Percentiles rank a stretch among this genome's conserved stretches.
phyloP scores from a whole-genome alignment of 2,329 filamentous ascomycete species.

The Aspergillus flavus region DNA sequence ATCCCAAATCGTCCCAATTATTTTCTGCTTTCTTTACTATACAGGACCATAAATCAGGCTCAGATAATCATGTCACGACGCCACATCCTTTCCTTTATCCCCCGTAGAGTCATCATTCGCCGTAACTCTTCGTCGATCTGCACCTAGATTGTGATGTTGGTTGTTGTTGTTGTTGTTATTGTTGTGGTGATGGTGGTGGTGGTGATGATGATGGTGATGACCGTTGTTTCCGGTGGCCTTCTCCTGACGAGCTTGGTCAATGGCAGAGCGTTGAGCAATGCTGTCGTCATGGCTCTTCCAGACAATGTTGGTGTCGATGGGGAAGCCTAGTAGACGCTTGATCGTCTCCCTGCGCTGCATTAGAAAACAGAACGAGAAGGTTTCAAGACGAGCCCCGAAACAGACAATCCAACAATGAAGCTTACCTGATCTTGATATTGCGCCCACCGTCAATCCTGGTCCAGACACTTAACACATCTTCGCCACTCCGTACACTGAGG shows the following conservation, averaged over 20 bases:
- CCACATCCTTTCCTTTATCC: constrained; percentile 45
- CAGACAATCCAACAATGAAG: constrained; percentile 14
- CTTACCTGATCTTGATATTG: constrained; percentile 93
- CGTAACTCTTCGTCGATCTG: constrained; percentile 46
- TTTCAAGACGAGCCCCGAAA: not conserved
- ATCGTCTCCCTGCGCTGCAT: constrained; percentile 74
- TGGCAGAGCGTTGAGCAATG: constrained; percentile 86
- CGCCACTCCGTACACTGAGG: constrained; percentile 88
- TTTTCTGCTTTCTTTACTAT: constrained; percentile 40
- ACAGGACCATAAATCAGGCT: constrained; percentile 37
- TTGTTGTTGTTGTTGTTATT: constrained; percentile 17
- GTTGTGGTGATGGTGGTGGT: constrained; percentile 28
- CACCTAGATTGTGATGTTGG: constrained; percentile 31
- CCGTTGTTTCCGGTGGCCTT: constrained; percentile 57
- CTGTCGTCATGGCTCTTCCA: constrained; percentile 97
- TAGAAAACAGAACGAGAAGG: not conserved
- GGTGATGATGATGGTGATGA: constrained; percentile 36
- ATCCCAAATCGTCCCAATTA: constrained; percentile 44
- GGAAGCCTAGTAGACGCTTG: constrained; percentile 85
- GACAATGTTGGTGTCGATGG: constrained; percentile 83
- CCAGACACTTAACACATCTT: constrained; percentile 98
- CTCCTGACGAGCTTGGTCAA: constrained; percentile 89
- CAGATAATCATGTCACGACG: constrained; percentile 33
- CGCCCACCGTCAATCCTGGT: constrained; percentile 89
- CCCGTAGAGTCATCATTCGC: constrained; percentile 46